Base-by-base conservation (phyloP, 768 basidiomycete species). In the Panellus pusillus region DNA sequence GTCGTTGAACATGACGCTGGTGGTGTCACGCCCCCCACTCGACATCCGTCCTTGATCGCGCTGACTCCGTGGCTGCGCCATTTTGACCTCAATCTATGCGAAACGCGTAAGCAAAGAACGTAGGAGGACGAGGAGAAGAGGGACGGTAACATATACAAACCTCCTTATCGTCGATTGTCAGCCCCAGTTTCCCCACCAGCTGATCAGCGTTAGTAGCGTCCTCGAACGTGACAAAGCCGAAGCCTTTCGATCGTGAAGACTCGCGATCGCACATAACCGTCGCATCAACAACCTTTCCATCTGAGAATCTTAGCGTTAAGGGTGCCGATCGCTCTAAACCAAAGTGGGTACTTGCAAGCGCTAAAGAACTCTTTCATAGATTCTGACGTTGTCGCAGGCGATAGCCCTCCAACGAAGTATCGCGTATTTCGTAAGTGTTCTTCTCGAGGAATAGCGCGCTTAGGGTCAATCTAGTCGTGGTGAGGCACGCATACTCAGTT, bases 181-280 rank as follows among this genome's bases (percentile, higher is more conserved):
- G 74, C 13, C 83, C 84, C n/a, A 81, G 72, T 55, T 82, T 82
- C 3, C 80, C 83, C 38, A 92, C 80, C 9, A 87, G 79, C 55
- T 82, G 80, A 20, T 88, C 86, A 7, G 85, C 78, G 53, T 79
- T 81, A 36, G 78, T 79, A 47, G 73, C 75, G 57, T 87, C 83
- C 58, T 84, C 82, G 65, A 90, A 93, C 0, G 90, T 93, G 41
- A 92, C 85, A 57, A 93, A 93, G 0, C 89, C 91, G 60, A 93
- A 93, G 1, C 91, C 91, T 68, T 92, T 90, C 29, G 84, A 86
- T 20, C 87, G 75, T 5, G 79, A 80, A 11, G 85, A 81, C 50
- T 91, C 87, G 46, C 86, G 78, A 66, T 93, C 91, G 53, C 89
- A 77, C 91, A 93, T 93, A 47, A 93, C 87, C 3, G 89, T 91